phyloP scores from a whole-genome alignment of 2,329 filamentous ascomycete species.

The Apiospora kogelbergensis region DNA sequence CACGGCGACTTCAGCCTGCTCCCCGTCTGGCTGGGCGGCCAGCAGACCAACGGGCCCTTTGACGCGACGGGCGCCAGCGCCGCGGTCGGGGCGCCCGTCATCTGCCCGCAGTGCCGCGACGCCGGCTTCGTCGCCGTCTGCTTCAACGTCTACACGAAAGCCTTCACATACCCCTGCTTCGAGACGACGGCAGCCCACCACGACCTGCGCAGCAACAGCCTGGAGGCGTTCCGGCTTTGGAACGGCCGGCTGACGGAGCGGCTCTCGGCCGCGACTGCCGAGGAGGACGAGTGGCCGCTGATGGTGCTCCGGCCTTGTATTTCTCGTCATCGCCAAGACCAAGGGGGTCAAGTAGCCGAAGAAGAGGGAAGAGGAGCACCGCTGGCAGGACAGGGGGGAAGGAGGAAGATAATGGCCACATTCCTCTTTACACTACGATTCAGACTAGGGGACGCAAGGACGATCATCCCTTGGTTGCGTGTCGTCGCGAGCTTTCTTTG shows the following conservation, averaged over 20 bases:
- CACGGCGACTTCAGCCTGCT: constrained; percentile 30
- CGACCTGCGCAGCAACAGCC: not conserved
- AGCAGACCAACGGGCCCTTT: constrained; percentile 6
- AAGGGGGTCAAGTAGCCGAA: not conserved
- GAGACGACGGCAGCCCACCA: constrained; percentile 12
- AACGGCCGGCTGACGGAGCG: constrained; percentile 23
- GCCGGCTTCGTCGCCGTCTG: constrained; percentile 24
- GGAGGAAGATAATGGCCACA: not conserved
- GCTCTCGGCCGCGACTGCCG: constrained; percentile 2
- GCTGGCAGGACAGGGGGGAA: not conserved
- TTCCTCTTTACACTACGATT: constrained; percentile 18
- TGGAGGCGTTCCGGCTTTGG: constrained; percentile 25
- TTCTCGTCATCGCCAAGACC: not conserved
- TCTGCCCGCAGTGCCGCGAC: constrained; percentile 12
- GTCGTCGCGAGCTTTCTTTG: not conserved
- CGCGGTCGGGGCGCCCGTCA: not conserved
- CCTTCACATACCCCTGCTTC: constrained; percentile 24
- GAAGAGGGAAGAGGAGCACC: not conserved
- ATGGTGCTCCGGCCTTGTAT: not conserved
- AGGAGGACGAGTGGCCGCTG: not conserved
- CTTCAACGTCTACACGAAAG: constrained; percentile 33
- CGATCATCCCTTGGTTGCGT: not conserved
- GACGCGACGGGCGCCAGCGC: constrained; percentile 11
- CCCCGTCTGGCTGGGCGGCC: constrained; percentile 21
- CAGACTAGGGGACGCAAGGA: constrained; percentile 6